phyloP scores from a whole-genome alignment of 768 basidiomycete genomes.

The Russula griseocarnosa region DNA sequence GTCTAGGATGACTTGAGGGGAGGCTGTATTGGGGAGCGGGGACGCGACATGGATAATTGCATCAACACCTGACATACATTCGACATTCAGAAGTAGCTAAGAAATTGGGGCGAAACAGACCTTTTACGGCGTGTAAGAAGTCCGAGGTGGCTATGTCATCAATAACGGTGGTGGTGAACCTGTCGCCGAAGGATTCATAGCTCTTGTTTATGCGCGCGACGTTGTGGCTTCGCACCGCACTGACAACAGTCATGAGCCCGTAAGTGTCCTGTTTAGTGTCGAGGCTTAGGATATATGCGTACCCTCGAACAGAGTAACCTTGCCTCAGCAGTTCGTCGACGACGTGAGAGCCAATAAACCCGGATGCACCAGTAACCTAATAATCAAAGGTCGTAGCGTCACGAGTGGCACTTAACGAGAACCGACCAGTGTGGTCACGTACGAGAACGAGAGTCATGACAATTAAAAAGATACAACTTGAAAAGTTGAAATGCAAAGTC shows the following conservation, averaged over 20 bases:
- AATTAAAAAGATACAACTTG: too few species aligned
- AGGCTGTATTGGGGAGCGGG: neutral
- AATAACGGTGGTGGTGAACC: constrained; percentile 26
- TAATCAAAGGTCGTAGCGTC: too few species aligned
- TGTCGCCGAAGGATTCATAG: constrained; percentile 25
- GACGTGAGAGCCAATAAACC: constrained; percentile 35
- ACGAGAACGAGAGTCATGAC: constrained; percentile 15
- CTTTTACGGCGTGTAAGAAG: constrained; percentile 26
- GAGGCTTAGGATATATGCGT: neutral
- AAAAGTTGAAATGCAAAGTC: too few species aligned
- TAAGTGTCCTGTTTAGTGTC: neutral
- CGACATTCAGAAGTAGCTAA: too few species aligned
- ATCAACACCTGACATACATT: constrained; percentile 15
- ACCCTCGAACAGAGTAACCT: constrained; percentile 51
- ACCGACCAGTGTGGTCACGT: neutral
- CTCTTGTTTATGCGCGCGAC: constrained; percentile 15
- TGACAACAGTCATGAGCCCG: neutral
- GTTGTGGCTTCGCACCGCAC: constrained; percentile 29
- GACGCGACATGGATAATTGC: constrained; percentile 27
- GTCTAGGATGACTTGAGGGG: constrained; percentile 24
- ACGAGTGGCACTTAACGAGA: too few species aligned
- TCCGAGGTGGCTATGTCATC: constrained; percentile 31
- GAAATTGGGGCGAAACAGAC: constrained; percentile 7
- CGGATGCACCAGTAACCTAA: constrained; percentile 47
- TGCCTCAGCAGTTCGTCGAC: constrained; percentile 38